Evolutionary conservation across 2,329 filamentous ascomycete species (phyloP).

Genomic region (Hysterium pulicare): DNA sequence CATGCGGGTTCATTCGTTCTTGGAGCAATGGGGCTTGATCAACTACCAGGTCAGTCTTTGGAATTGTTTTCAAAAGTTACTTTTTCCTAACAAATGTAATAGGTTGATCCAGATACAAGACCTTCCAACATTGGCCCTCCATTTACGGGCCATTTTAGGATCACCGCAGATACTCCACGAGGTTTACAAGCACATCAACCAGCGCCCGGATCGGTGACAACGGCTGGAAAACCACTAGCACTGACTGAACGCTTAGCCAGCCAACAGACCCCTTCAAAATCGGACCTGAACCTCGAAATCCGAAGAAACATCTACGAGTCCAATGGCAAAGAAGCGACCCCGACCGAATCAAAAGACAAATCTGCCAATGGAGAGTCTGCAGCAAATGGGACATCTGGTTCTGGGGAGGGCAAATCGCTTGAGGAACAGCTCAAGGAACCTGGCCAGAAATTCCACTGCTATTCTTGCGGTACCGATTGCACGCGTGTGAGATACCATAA

Average conservation of each 20-base stretch:
- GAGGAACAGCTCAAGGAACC: slow-evolving; percentile 59
- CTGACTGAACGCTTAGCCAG: slow-evolving; percentile 70
- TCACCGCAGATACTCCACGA: slow-evolving; percentile 91
- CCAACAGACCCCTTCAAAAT: slow-evolving; percentile 64
- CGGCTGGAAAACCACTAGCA: slow-evolving; percentile 58
- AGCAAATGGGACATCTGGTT: slow-evolving; percentile 60
- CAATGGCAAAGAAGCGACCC: slow-evolving; percentile 78
- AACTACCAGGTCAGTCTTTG: slow-evolving; percentile 80
- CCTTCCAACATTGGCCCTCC: slow-evolving; percentile 94
- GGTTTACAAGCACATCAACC: slow-evolving; percentile 95
- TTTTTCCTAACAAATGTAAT: slow-evolving; percentile 24
- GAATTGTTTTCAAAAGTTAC: not conserved
- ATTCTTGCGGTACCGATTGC: slow-evolving; percentile 90
- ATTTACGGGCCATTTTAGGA: slow-evolving; percentile 95
- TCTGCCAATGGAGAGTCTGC: slow-evolving; percentile 58
- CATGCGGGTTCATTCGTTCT: slow-evolving; percentile 96
- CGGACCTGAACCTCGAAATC: slow-evolving; percentile 86
- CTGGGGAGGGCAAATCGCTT: slow-evolving; percentile 63
- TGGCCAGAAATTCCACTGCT: slow-evolving; percentile 73
- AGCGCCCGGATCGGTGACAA: slow-evolving; percentile 65
- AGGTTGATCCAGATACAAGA: slow-evolving; percentile 95
- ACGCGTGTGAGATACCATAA: slow-evolving; percentile 68
- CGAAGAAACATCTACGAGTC: slow-evolving; percentile 94
- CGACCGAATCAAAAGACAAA: slow-evolving; percentile 64
- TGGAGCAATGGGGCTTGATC: slow-evolving; percentile 98